A percentile compares a stretch with the other conserved stretches of the same genome.
Evolutionary conservation across 1,284 basidiomycete genomes (phyloP).

Genomic region (Rhodotorula sp.): DNA sequence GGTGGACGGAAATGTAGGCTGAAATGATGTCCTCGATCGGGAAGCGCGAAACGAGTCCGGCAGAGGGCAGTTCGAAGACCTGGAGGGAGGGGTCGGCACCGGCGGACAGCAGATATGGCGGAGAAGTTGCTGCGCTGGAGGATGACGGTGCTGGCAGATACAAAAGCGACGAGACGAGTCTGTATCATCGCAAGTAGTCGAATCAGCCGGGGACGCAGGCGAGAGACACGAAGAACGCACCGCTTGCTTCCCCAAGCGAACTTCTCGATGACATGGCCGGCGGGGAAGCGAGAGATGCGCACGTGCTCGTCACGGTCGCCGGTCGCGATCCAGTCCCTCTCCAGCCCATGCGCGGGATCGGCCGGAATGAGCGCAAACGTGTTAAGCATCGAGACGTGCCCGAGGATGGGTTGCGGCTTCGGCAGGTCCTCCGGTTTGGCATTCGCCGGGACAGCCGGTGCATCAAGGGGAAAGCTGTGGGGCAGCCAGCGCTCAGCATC

Average conservation of each 20-base stretch:
- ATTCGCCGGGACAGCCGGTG: constrained; percentile 31
- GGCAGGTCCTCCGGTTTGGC: constrained; percentile 53
- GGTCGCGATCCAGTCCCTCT: constrained; percentile 64
- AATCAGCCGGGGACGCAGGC: background rate
- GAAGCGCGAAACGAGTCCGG: constrained; percentile 15
- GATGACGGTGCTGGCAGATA: constrained; percentile 54
- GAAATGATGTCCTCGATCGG: constrained; percentile 25
- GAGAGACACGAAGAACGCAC: constrained; percentile 53
- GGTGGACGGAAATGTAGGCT: constrained; percentile 27
- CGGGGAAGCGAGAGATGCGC: constrained; percentile 81
- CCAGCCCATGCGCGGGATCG: constrained; percentile 53
- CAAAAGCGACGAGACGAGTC: constrained; percentile 76
- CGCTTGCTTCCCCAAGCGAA: constrained; percentile 80
- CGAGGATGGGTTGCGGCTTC: constrained; percentile 71
- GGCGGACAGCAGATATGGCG: constrained; percentile 65
- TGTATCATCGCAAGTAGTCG: constrained; percentile 46
- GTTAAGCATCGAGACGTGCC: constrained; percentile 81
- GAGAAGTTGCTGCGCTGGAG: background rate
- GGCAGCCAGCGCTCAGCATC: background rate
- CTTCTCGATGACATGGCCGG: constrained; percentile 74
- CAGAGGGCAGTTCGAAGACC: constrained; percentile 60
- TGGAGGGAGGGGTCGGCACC: constrained; percentile 79
- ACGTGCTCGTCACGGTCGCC: constrained; percentile 92
- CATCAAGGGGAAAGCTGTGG: constrained; percentile 38
- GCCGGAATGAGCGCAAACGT: constrained; percentile 60